Evolutionary conservation across 1,284 basidiomycete genomes (phyloP).

Genomic region (Irpex sp.): DNA sequence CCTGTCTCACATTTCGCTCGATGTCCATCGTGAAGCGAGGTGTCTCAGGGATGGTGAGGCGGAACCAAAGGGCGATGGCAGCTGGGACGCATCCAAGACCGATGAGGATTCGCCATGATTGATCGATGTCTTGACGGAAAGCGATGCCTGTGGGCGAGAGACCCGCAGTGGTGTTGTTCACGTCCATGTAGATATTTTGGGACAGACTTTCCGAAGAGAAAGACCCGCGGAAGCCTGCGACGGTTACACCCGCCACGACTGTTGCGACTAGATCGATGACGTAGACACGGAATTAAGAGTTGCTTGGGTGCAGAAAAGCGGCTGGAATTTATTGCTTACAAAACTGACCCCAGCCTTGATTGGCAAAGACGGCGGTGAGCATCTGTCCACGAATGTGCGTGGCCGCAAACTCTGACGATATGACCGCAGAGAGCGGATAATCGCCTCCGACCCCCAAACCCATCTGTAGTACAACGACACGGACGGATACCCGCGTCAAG

Average conservation of each 20-base stretch:
- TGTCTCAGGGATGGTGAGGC: slow-evolving; percentile 75
- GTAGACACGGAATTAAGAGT: neutral
- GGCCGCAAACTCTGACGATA: slow-evolving; percentile 61
- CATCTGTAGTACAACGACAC: slow-evolving; percentile 19
- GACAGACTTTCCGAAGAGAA: neutral
- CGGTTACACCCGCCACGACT: slow-evolving; percentile 22
- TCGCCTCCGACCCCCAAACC: slow-evolving; percentile 55
- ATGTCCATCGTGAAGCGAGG: slow-evolving; percentile 90
- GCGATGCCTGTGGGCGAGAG: neutral
- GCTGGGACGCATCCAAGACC: slow-evolving; percentile 71
- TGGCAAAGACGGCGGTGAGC: slow-evolving; percentile 54
- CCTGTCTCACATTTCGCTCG: slow-evolving; percentile 72
- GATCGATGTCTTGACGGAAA: slow-evolving; percentile 42
- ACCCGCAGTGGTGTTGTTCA: slow-evolving; percentile 15
- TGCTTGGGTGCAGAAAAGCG: no score
- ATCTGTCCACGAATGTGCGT: slow-evolving; percentile 52
- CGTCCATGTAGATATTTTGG: neutral
- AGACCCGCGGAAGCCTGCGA: slow-evolving; percentile 16
- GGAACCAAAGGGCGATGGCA: slow-evolving; percentile 68
- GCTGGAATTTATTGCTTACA: slow-evolving; percentile 12
- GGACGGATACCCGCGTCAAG: neutral
- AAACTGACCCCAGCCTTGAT: slow-evolving; percentile 52
- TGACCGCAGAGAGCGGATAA: slow-evolving; percentile 48
- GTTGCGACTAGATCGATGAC: slow-evolving; percentile 42
- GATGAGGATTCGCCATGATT: slow-evolving; percentile 68